A percentile compares a stretch with the other conserved stretches of the same genome.
Evolutionary conservation across 352 stramenopile genomes (phyloP).

Genomic region (Thraustotheca clavata): DNA sequence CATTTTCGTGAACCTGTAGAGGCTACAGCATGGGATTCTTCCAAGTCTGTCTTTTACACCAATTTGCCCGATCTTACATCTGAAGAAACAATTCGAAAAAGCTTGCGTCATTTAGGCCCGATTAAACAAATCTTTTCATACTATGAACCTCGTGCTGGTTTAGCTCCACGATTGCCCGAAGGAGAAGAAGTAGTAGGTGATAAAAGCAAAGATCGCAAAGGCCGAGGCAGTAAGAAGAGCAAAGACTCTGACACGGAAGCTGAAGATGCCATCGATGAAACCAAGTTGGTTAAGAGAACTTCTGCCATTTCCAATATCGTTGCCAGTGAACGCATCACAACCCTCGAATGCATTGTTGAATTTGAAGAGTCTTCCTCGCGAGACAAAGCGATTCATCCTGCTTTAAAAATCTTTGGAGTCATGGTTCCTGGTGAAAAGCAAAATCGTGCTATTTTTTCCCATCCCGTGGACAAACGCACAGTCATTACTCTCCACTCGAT

Average conservation of each 20-base stretch:
- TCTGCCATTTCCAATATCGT: conserved; percentile 45
- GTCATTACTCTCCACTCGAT: conserved; percentile 68
- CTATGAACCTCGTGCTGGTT: conserved; percentile 33
- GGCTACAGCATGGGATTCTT: conserved; percentile 35
- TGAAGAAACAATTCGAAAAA: conserved; percentile 51
- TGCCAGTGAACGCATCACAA: conserved; percentile 63
- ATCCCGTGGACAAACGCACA: conserved; percentile 34
- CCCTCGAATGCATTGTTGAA: conserved; percentile 65
- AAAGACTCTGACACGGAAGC: conserved; percentile 33
- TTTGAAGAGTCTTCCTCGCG: conserved; percentile 41
- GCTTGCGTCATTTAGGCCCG: conserved; percentile 51
- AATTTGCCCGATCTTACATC: conserved; percentile 65
- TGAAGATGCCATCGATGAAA: conserved; percentile 13
- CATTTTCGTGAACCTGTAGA: conserved; percentile 36
- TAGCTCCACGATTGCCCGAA: background rate
- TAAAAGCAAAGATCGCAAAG: background rate
- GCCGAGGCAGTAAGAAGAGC: background rate
- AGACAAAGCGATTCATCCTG: conserved; percentile 56
- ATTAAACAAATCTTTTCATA: conserved; percentile 72
- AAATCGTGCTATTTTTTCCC: conserved; percentile 71
- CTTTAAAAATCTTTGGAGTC: conserved; percentile 81
- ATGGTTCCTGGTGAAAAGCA: conserved; percentile 82
- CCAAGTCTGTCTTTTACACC: conserved; percentile 63
- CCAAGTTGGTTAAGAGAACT: conserved; percentile 22
- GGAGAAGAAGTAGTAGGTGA: background rate